These are phyloP conservation scores for Cyberlindnera samutprakarnensis DNA, from an alignment of 805 yeast genomes.

Conservation along the genomic window DNA sequence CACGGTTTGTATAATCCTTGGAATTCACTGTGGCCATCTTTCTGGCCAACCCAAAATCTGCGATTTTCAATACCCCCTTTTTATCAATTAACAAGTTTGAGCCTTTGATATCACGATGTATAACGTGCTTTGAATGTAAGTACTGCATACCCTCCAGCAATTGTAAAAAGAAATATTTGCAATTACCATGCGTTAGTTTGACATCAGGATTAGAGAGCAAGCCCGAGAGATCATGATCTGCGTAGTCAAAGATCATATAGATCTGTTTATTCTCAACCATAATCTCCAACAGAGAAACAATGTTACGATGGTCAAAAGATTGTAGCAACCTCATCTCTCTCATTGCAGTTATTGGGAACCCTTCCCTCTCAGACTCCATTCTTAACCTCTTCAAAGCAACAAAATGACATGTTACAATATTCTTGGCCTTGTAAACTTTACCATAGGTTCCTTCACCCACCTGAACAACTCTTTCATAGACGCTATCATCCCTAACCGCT, in stretches of 20 bases:
- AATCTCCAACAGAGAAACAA: slow-evolving; percentile 79
- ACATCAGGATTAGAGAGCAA: slow-evolving; percentile 71
- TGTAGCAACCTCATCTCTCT: slow-evolving; percentile 85
- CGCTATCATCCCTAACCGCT: slow-evolving; percentile 18
- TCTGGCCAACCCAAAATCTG: slow-evolving; percentile 80
- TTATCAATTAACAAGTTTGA: slow-evolving; percentile 65
- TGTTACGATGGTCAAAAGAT: slow-evolving; percentile 71
- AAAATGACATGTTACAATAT: slow-evolving; percentile 53
- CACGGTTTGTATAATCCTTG: slow-evolving; percentile 85
- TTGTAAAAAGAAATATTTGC: slow-evolving; percentile 60
- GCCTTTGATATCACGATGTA: slow-evolving; percentile 79
- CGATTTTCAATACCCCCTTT: slow-evolving; percentile 58
- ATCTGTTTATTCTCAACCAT: slow-evolving; percentile 72
- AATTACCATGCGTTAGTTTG: slow-evolving; percentile 50
- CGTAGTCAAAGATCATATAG: slow-evolving; percentile 88
- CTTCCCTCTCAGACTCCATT: slow-evolving; percentile 84
- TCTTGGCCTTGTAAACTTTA: slow-evolving; percentile 83
- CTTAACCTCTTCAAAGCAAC: slow-evolving; percentile 87
- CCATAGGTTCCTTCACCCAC: slow-evolving; percentile 99
- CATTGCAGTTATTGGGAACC: slow-evolving; percentile 93
- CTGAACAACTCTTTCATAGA: slow-evolving; percentile 68
- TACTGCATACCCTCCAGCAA: slow-evolving; percentile 62
- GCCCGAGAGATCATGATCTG: slow-evolving; percentile 91
- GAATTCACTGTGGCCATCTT: slow-evolving; percentile 52
- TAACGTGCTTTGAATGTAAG: slow-evolving; percentile 57